Evolutionary conservation across 2,329 filamentous ascomycete species (phyloP).

Genomic region (Fusarium caatingaense): DNA sequence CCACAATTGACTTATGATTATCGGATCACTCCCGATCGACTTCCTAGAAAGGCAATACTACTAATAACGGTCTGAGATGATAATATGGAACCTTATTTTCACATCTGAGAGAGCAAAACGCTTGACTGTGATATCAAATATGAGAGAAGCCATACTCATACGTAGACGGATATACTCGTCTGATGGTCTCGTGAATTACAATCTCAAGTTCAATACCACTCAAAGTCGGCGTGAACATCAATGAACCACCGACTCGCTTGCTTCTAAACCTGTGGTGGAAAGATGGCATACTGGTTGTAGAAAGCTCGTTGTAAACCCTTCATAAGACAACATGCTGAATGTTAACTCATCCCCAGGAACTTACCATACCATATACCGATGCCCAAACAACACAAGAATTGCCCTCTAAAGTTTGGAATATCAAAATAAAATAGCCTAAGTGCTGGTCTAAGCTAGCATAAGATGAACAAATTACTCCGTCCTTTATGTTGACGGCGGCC

Average conservation of each 20-base stretch:
- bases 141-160: no score
- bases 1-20: conserved; percentile 15
- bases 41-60: conserved; percentile 19
- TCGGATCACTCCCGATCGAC: conserved; percentile 22
- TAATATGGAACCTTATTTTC: neutral
- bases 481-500: neutral
- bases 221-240: neutral
- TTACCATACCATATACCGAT: no score
- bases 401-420: no score
- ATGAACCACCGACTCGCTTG: no score
- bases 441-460: neutral
- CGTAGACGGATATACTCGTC: neutral
- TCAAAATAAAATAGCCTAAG: neutral
- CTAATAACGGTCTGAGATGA: neutral
- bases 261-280: no score
- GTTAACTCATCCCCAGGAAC: no score
- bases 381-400: neutral
- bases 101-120: neutral
- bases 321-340: no score
- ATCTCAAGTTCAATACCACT: neutral
- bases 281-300: no score
- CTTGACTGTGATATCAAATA: no score
- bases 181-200: neutral
- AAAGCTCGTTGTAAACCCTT: no score
- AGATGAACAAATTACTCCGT: rapidly evolving